Percentiles rank a stretch among this genome's conserved stretches.
Evolutionary conservation across 257 asterid species (phyloP).

Genomic region (Penstemon davidsonii): DNA sequence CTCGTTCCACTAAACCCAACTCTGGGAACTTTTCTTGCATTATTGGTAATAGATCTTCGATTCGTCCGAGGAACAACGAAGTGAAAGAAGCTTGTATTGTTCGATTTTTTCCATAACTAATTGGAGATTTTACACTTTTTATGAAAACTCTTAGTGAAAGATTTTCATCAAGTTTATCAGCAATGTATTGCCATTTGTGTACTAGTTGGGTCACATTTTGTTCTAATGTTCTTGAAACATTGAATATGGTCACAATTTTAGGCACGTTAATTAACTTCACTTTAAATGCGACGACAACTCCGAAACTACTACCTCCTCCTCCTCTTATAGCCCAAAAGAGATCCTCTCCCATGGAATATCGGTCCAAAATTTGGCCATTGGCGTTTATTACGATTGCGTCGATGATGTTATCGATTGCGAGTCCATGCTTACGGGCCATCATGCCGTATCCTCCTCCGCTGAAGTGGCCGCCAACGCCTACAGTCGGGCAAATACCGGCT

Average conservation of each 20-base stretch:
- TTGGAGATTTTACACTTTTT: conserved; percentile 11
- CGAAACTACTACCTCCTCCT: conserved; percentile 52
- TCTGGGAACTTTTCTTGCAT: conserved; percentile 44
- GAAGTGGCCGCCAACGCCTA: conserved; percentile 55
- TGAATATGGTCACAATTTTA: conserved; percentile 36
- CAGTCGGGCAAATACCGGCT: conserved; percentile 47
- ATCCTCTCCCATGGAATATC: conserved; percentile 51
- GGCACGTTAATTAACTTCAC: conserved; percentile 37
- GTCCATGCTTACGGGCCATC: conserved; percentile 33
- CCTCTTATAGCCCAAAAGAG: conserved; percentile 60
- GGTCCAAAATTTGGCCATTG: conserved; percentile 33
- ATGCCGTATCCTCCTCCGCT: conserved; percentile 52
- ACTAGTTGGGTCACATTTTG: conserved; percentile 46
- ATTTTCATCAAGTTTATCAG: conserved; percentile 40
- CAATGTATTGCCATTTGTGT: conserved; percentile 44
- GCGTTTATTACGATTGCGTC: conserved; percentile 42
- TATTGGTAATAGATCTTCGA: conserved; percentile 29
- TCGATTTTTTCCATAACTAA: not conserved
- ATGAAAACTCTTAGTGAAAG: conserved; percentile 33
- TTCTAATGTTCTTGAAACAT: conserved; percentile 31
- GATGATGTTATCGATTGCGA: conserved; percentile 40
- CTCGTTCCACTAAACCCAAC: conserved; percentile 37
- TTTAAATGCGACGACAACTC: conserved; percentile 40
- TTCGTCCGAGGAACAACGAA: conserved; percentile 38
- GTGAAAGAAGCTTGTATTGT: conserved; percentile 37